These are phyloP conservation scores for Malus orientalis DNA, from an alignment of 306 rosid genomes.

Conservation along the genomic window DNA sequence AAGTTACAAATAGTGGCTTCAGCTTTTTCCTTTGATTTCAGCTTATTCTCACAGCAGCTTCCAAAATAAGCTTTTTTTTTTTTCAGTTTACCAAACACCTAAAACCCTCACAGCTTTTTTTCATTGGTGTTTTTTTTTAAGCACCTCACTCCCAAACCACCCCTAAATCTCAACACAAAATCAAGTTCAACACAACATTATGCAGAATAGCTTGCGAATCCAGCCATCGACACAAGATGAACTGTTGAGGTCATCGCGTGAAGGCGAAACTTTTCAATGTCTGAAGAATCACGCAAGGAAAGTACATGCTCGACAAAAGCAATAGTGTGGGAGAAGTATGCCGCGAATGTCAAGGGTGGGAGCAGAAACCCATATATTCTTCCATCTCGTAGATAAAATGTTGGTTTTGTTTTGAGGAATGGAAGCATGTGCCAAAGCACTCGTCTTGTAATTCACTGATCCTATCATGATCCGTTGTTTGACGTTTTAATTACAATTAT, in stretches of 20 bases:
- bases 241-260: too few species aligned
- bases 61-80: too few species aligned
- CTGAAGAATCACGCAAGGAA: background rate
- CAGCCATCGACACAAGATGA: background rate
- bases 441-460: background rate
- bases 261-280: background rate
- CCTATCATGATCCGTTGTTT: background rate
- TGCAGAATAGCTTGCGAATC: background rate
- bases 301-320: background rate
- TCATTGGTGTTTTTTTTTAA: too few species aligned
- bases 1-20: too few species aligned
- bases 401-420: background rate
- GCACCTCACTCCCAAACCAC: too few species aligned
- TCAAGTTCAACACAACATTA: background rate
- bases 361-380: background rate
- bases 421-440: background rate
- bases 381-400: background rate
- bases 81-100: too few species aligned
- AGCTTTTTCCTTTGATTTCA: too few species aligned
- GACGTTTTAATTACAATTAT: too few species aligned
- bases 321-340: background rate
- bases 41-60: too few species aligned
- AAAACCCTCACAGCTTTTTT: too few species aligned
- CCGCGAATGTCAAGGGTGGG: background rate
- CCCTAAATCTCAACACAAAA: background rate